Percentiles rank a stretch among this genome's conserved stretches.
phyloP scores from a whole-genome alignment of 139 green algal genomes.

The Desmodesmus armatus region DNA sequence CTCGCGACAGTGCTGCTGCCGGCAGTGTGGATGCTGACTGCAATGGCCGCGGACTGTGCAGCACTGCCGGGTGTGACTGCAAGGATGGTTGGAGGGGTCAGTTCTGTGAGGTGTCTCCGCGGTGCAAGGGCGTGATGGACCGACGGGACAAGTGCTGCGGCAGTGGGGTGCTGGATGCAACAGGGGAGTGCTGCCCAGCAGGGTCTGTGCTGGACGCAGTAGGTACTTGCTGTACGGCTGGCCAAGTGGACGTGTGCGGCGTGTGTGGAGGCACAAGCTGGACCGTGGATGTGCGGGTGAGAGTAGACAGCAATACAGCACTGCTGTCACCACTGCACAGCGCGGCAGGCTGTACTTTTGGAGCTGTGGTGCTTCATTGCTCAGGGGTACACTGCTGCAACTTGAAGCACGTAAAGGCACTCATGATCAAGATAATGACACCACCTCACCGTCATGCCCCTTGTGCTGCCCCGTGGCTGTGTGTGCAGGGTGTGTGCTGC shows the following conservation, averaged over 20 bases:
- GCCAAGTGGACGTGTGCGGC: constrained; percentile 69
- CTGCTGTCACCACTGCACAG: background rate
- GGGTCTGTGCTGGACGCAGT: constrained; percentile 45
- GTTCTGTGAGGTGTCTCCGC: constrained; percentile 23
- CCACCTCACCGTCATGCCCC: background rate
- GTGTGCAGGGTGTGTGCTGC: constrained; percentile 66
- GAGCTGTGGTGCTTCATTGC: no score
- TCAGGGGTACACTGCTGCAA: no score
- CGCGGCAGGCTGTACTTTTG: no score
- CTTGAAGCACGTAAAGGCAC: no score
- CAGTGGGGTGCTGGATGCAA: constrained; percentile 43
- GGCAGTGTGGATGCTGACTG: constrained; percentile 14
- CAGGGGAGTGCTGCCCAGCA: constrained; percentile 50
- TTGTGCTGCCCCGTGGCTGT: background rate
- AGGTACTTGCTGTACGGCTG: constrained; percentile 62
- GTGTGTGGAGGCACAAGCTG: constrained; percentile 59
- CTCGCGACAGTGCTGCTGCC: constrained; percentile 1
- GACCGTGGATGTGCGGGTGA: constrained; percentile 58
- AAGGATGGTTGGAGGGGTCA: constrained; percentile 27
- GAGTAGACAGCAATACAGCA: background rate
- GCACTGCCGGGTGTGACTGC: constrained; percentile 21
- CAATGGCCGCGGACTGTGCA: constrained; percentile 27
- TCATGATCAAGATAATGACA: no score
- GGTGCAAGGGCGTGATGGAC: constrained; percentile 12
- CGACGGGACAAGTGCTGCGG: constrained; percentile 27